Evolutionary conservation across 371 early-diverging fungal species (phyloP).

Genomic region (Mucor lusitanicus): DNA sequence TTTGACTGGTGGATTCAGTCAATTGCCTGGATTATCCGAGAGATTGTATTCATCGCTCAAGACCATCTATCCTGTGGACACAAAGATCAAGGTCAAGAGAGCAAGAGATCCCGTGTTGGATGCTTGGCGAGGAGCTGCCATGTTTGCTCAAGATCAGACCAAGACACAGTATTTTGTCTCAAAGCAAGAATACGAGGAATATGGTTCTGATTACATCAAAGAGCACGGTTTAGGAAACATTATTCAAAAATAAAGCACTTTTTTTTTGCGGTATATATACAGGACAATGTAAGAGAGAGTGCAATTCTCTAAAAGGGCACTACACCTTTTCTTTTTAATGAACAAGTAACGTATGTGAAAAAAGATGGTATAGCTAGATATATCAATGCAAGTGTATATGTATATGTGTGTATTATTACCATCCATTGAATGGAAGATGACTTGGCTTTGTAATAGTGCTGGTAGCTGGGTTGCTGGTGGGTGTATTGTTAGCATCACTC

Average conservation of each 20-base stretch:
- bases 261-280: too few relatives aligned
- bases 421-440: conserved; percentile 10
- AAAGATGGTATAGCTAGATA: background rate
- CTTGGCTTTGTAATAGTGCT: background rate
- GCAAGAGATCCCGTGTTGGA: conserved; percentile 78
- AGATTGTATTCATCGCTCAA: conserved; percentile 64
- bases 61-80: conserved; percentile 64
- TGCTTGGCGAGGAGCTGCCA: conserved; percentile 88
- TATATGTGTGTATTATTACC: conserved; percentile 5
- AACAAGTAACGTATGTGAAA: too few relatives aligned
- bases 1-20: conserved; percentile 79
- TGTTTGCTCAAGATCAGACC: conserved; percentile 35
- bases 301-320: too few relatives aligned
- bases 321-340: background rate
- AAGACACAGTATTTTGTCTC: conserved; percentile 59
- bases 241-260: conserved; percentile 14
- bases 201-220: conserved; percentile 81
- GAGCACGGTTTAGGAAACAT: conserved; percentile 80
- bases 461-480: background rate
- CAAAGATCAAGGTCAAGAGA: conserved; percentile 56
- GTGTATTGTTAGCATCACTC: background rate
- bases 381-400: background rate
- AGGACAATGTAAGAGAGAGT: too few relatives aligned
- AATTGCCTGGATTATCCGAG: conserved; percentile 62
- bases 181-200: conserved; percentile 75